phyloP scores from a whole-genome alignment of 768 basidiomycete genomes.

The Tylopilus plumbeoviolaceoides region DNA sequence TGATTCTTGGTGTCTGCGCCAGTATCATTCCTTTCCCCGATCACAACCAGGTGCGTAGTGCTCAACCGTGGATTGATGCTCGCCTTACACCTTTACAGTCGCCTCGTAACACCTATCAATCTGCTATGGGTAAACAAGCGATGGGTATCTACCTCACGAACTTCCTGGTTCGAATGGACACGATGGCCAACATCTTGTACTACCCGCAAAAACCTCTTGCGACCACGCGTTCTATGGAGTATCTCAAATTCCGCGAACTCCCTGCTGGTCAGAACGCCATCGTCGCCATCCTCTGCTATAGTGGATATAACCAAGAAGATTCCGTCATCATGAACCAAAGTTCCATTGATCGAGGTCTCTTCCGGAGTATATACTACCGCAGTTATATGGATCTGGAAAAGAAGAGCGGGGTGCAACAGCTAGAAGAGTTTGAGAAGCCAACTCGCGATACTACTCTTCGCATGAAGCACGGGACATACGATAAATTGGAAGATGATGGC shows the following conservation, averaged over 20 bases:
- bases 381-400: conserved; percentile 99
- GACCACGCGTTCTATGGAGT: conserved; percentile 99
- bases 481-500: conserved; percentile 96
- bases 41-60: conserved; percentile 83
- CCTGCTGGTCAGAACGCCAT: conserved; percentile 99
- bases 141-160: conserved; percentile 99
- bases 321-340: conserved; percentile 99
- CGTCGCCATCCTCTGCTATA: conserved; percentile 97
- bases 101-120: conserved; percentile 99
- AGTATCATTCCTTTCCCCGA: conserved; percentile 99
- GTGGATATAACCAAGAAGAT: conserved; percentile 99
- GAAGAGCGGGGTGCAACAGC: conserved; percentile 84
- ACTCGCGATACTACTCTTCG: conserved; percentile 87
- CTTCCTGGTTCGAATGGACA: conserved; percentile 98
- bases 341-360: conserved; percentile 95
- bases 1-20: conserved; percentile 98
- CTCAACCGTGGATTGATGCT: background rate
- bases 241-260: conserved; percentile 96
- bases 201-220: conserved; percentile 99
- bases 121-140: conserved; percentile 99
- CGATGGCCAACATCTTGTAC: conserved; percentile 99
- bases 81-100: conserved; percentile 52
- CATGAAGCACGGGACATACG: conserved; percentile 98
- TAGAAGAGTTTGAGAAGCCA: conserved; percentile 98
- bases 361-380: conserved; percentile 98